Evolutionary conservation across 768 basidiomycete species (phyloP).

Genomic region (Daedalea quercina): DNA sequence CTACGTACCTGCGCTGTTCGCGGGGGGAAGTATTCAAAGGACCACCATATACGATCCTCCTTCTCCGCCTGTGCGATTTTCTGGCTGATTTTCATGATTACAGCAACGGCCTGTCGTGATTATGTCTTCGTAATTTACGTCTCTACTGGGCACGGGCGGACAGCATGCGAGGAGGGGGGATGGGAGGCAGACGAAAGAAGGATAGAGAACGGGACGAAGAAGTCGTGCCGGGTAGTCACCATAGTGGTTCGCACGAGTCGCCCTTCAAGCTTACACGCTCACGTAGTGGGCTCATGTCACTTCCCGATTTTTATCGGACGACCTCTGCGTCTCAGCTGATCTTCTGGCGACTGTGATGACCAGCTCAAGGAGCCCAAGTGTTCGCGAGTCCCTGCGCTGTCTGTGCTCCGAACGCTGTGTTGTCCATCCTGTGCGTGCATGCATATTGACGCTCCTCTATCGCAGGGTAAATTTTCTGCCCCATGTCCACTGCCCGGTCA

Average conservation of each 20-base stretch:
- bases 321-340: not conserved
- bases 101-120: constrained; percentile 8
- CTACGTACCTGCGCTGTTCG: constrained; percentile 80
- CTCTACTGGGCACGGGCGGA: not conserved
- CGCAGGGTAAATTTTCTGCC: too few species aligned
- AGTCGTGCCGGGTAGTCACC: not conserved
- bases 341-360: too few species aligned
- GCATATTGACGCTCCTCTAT: too few species aligned
- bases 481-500: too few species aligned
- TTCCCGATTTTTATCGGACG: not conserved
- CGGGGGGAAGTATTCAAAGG: constrained; percentile 97
- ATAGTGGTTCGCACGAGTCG: not conserved
- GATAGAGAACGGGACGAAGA: not conserved
- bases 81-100: constrained; percentile 86
- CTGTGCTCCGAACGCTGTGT: too few species aligned
- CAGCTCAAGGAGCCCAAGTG: too few species aligned
- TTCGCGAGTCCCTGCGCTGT: too few species aligned
- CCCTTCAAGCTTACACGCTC: not conserved
- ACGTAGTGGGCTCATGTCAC: not conserved
- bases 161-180: not conserved
- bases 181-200: not conserved
- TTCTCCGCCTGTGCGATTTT: constrained; percentile 84
- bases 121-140: not conserved
- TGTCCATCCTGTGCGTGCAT: too few species aligned
- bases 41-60: constrained; percentile 93